These are phyloP conservation scores for Cystobasidiaceae sp. DNA, from an alignment of 1,284 basidiomycete genomes.

Conservation along the genomic window DNA sequence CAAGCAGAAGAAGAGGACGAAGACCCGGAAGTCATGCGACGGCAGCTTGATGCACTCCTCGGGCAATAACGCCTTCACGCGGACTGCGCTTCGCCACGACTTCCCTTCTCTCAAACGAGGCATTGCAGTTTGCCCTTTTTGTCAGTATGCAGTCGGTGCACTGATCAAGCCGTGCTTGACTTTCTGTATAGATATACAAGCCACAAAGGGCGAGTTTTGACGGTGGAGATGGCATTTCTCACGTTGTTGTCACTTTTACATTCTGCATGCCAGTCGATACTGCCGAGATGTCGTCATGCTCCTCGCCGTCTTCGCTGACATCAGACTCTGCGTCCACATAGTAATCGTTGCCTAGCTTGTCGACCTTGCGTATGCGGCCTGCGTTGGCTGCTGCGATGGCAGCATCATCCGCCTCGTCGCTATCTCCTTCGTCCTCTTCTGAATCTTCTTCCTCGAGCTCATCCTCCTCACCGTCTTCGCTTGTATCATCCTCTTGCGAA, in stretches of 20 bases:
- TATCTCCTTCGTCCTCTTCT: slow-evolving; percentile 40
- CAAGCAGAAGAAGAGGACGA: slow-evolving; percentile 38
- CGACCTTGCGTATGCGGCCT: slow-evolving; percentile 4
- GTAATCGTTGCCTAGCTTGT: slow-evolving; percentile 23
- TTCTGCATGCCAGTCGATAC: background rate
- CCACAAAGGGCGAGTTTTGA: too few species aligned
- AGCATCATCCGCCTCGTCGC: slow-evolving; percentile 41
- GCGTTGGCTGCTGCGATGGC: slow-evolving; percentile 50
- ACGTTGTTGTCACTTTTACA: background rate
- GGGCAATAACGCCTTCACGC: background rate
- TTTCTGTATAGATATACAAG: too few species aligned
- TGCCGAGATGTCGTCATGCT: background rate
- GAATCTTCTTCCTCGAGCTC: slow-evolving; percentile 23
- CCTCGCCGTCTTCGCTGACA: background rate
- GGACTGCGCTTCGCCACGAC: background rate
- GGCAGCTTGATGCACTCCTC: slow-evolving; percentile 36
- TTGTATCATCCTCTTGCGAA: slow-evolving; percentile 3
- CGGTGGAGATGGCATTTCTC: background rate
- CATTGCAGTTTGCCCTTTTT: background rate
- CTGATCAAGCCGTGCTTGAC: too few species aligned
- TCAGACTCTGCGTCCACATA: slow-evolving; percentile 7
- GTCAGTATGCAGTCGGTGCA: background rate
- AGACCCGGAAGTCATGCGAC: slow-evolving; percentile 38
- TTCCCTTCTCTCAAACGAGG: too few species aligned
- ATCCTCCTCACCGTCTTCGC: slow-evolving; percentile 4